Evolutionary conservation across 1,284 basidiomycete species (phyloP).

Genomic region (Fomes fomentarius): DNA sequence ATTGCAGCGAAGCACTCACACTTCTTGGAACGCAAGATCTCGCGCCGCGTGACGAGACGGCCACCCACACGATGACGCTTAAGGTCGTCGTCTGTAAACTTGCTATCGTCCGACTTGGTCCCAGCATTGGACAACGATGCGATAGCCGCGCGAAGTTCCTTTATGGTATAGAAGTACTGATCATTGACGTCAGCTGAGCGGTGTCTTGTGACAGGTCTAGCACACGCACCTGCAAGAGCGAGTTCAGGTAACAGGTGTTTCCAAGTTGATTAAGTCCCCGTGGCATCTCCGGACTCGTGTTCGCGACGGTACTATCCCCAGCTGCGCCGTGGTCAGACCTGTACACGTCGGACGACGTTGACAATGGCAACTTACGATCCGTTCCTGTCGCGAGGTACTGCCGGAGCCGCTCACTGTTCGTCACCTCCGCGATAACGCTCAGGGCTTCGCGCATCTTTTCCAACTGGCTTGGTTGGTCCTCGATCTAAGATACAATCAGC

Average conservation of each 20-base stretch:
- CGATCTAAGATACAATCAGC: slow-evolving; percentile 48
- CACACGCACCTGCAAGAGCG: slow-evolving; percentile 67
- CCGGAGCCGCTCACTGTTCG: slow-evolving; percentile 73
- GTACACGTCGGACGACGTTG: not conserved
- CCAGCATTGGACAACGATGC: slow-evolving; percentile 60
- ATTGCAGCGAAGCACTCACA: slow-evolving; percentile 53
- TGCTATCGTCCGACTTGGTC: slow-evolving; percentile 60
- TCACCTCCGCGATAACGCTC: slow-evolving; percentile 67
- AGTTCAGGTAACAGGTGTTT: slow-evolving; percentile 94
- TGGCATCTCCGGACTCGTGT: slow-evolving; percentile 68
- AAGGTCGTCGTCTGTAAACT: slow-evolving; percentile 77
- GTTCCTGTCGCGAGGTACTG: slow-evolving; percentile 66
- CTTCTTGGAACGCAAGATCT: slow-evolving; percentile 82
- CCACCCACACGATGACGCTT: slow-evolving; percentile 87
- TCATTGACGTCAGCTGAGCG: too few species aligned
- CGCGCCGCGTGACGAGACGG: slow-evolving; percentile 76
- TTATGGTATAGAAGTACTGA: slow-evolving; percentile 97
- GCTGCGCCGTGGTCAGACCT: slow-evolving; percentile 43
- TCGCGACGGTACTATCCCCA: slow-evolving; percentile 53
- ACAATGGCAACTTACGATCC: slow-evolving; percentile 60
- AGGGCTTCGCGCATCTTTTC: slow-evolving; percentile 72
- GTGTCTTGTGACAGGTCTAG: not conserved
- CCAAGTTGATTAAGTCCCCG: slow-evolving; percentile 91
- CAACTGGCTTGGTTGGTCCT: slow-evolving; percentile 66
- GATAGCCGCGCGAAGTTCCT: slow-evolving; percentile 80